Evolutionary conservation across 805 yeast species (phyloP).

Genomic region (Saccharomyces kudriavzevii): DNA sequence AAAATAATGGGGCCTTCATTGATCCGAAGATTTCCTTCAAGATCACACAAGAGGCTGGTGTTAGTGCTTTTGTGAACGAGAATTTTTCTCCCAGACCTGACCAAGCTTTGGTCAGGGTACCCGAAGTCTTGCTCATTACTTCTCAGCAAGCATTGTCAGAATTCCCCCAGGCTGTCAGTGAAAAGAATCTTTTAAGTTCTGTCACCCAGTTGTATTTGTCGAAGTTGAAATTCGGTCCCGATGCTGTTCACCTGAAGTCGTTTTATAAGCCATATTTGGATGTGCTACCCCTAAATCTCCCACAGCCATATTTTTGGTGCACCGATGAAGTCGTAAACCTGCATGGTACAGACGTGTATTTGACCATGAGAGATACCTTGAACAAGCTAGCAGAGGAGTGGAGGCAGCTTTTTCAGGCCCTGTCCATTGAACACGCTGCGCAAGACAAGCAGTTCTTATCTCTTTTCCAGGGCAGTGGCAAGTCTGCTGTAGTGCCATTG

Average conservation of each 20-base stretch:
- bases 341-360: constrained; percentile 63
- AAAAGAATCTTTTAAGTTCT: constrained; percentile 25
- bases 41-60: constrained; percentile 27
- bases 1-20: constrained; percentile 32
- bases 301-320: constrained; percentile 65
- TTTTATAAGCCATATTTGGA: constrained; percentile 40
- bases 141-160: neutral
- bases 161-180: constrained; percentile 1
- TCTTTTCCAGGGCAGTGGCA: neutral
- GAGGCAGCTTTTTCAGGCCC: constrained; percentile 22
- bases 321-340: constrained; percentile 42
- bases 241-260: constrained; percentile 8
- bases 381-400: constrained; percentile 51
- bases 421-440: constrained; percentile 4
- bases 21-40: constrained; percentile 31
- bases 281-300: constrained; percentile 39
- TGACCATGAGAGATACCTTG: constrained; percentile 42
- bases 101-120: constrained; percentile 1
- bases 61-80: constrained; percentile 25
- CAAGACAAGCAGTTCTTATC: neutral
- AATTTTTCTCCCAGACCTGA: constrained; percentile 1
- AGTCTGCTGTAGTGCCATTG: neutral
- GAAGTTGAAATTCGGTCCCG: constrained; percentile 34
- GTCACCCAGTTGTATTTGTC: constrained; percentile 36
- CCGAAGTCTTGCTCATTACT: neutral